Evolutionary conservation across 2,329 filamentous ascomycete species (phyloP), one percentile per base, ranked within the genome.

Genomic region (Fusarium hostae): DNA sequence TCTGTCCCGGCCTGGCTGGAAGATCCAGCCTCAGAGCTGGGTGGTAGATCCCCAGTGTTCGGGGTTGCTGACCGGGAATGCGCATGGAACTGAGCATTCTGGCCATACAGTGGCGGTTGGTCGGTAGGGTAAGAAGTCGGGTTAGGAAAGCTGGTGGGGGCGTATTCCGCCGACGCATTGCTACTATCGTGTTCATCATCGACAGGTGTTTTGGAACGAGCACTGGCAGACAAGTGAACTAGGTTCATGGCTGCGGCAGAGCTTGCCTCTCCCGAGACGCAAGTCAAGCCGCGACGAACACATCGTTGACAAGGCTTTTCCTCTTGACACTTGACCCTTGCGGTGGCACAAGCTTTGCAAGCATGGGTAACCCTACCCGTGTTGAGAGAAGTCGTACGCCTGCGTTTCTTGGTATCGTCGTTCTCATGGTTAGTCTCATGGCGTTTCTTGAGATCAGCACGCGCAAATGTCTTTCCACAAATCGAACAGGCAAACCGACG

Each of bases 251-350:
- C 81, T 11, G 83, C 81, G 10, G 82, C 79, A 20, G 82, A 82
- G 15, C 80, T 80, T 18, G 80, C 75, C 56, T 82, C 81, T 15
- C 79, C 75, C 20, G 78, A 78, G 30, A 80, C 83, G 77, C 86
- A 88, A 18, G 72, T 76, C 57, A 88, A 68, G 45, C 84, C 83
- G 32, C 86, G 82, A 59, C 80, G 83, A 55, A 83, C 79, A 69
- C 86, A 88, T 34, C 86, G 82, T 22, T 83, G 82, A 73, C 86
- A 88, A 35, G 86, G 86, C 77, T 88, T 88, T 26, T 80, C 75
- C 62, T 88, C 86, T 66, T 87, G 86, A 66, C 86, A 88, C 71
- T 88, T 88, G 47, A 88, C 85, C 24, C 86, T 81, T 15, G 86
- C 86, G 22, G 82, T 76, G 6, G 86, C 86, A 68, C 86, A 88